Evolutionary conservation across 179 eudicot genomes (phyloP).

Genomic region (Beta lomatogona): DNA sequence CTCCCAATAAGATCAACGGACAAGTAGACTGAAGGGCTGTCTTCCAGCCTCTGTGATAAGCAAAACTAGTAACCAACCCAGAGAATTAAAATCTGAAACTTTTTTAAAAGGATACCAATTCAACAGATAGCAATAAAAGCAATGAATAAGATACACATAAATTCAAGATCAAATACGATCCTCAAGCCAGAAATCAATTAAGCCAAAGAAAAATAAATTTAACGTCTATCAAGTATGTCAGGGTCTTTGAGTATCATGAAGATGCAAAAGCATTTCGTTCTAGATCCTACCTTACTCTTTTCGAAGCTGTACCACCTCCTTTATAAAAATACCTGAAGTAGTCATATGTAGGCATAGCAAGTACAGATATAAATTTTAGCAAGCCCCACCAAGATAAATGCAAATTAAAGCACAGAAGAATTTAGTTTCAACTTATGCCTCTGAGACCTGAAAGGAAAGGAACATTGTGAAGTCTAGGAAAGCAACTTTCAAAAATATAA

Average conservation of each 20-base stretch:
- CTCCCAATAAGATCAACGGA: slow-evolving; percentile 76
- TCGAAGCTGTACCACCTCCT: neutral
- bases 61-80: neutral
- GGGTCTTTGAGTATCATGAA: slow-evolving; percentile 8
- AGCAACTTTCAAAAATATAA: slow-evolving; percentile 2
- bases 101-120: neutral
- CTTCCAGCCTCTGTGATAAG: slow-evolving; percentile 57
- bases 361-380: neutral
- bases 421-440: neutral
- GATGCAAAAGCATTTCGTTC: neutral
- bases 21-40: slow-evolving; percentile 59
- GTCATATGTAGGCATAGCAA: neutral
- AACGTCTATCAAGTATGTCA: neutral
- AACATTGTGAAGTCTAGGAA: neutral
- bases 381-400: neutral
- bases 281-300: neutral
- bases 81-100: neutral
- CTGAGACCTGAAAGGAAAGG: neutral
- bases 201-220: neutral
- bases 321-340: neutral
- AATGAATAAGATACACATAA: neutral
- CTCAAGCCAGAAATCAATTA: neutral
- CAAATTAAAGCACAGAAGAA: neutral
- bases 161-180: neutral
- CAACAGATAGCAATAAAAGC: neutral